These are phyloP conservation scores for Ogataea pilisensis DNA, from an alignment of 805 yeast species.

Conservation along the genomic window DNA sequence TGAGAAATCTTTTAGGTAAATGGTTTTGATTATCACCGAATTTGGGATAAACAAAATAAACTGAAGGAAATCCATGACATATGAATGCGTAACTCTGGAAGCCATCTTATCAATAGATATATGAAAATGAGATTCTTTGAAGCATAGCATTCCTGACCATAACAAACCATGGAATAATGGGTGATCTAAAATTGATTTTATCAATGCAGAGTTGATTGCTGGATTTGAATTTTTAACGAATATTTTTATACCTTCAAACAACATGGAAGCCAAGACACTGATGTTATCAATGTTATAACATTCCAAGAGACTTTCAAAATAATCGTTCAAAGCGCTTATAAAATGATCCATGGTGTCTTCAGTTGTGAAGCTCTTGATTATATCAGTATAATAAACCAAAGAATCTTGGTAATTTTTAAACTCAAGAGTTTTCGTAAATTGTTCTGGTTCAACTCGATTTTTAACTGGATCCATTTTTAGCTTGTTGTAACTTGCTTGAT, in stretches of 20 bases:
- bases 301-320: constrained; percentile 9
- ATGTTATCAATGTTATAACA: constrained; percentile 7
- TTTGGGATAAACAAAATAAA: constrained; percentile 3
- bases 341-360: constrained; percentile 10
- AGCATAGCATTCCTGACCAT: constrained; percentile 20
- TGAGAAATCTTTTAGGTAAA: background rate
- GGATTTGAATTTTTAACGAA: constrained; percentile 4
- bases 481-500: constrained; percentile 8
- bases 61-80: constrained; percentile 13
- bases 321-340: constrained; percentile 8
- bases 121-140: constrained; percentile 14
- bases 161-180: constrained; percentile 8
- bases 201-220: constrained; percentile 1
- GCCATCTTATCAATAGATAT: constrained; percentile 15
- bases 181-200: constrained; percentile 7
- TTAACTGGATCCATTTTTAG: constrained; percentile 11
- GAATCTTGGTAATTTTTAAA: constrained; percentile 9
- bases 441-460: constrained; percentile 13
- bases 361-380: constrained; percentile 9
- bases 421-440: constrained; percentile 11
- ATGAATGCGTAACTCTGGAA: constrained; percentile 17
- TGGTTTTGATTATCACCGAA: background rate
- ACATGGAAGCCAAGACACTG: constrained; percentile 9
- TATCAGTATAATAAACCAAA: constrained; percentile 9
- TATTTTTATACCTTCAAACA: constrained; percentile 16